Conservation (phyloP, 192 early-diverging fungal genomes). For the Geranomyces variabilis region DNA sequence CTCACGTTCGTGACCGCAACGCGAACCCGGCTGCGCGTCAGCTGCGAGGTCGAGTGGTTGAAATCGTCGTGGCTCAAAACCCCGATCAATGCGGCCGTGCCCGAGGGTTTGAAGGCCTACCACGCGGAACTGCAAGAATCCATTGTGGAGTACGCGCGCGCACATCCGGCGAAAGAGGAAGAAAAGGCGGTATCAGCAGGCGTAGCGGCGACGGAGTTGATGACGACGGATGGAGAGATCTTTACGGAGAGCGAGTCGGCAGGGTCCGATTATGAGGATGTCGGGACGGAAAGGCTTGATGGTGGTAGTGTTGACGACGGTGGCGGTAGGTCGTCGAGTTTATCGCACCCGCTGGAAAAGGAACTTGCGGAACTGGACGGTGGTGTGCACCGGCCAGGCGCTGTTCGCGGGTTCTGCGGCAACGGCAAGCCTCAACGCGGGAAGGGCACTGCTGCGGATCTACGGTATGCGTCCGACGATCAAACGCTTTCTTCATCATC, state of each 20-base stretch:
- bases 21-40: slow-evolving; percentile 23
- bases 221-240: not conserved
- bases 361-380: slow-evolving; percentile 21
- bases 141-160: slow-evolving; percentile 10
- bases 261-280: not conserved
- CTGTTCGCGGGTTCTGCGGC: not conserved
- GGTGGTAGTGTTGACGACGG: too few relatives aligned
- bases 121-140: slow-evolving; percentile 39
- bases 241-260: not conserved
- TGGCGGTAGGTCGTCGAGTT: not conserved
- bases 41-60: slow-evolving; percentile 44
- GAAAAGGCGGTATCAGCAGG: too few relatives aligned
- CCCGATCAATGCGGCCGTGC: slow-evolving; percentile 42
- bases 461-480: not conserved
- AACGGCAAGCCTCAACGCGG: not conserved
- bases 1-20: slow-evolving; percentile 14
- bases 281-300: too few relatives aligned
- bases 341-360: slow-evolving; percentile 10
- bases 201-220: too few relatives aligned
- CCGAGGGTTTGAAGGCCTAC: slow-evolving; percentile 45
- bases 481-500: not conserved
- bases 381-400: not conserved
- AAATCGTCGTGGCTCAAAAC: slow-evolving; percentile 53
- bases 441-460: not conserved
- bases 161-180: not conserved